Base-by-base conservation (phyloP, 1,284 basidiomycete genomes). In the Leccinum pachyderme region DNA sequence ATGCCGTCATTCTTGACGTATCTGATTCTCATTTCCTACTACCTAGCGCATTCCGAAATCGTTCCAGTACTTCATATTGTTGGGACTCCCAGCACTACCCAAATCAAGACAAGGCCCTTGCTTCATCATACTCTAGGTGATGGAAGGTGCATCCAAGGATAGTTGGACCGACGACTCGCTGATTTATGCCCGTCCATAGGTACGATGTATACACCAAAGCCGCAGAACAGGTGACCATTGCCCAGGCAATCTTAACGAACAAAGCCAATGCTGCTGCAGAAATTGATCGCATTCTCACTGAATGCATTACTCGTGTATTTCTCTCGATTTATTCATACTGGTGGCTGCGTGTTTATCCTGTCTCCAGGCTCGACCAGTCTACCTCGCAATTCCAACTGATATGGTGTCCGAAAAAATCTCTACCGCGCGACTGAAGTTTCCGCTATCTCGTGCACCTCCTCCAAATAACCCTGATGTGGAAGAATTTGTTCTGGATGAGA, bases 21-120 rank as follows among this genome's bases (percentile, higher is more conserved):
- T 45, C 12, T 1, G 47, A n/a, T 8, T 37, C 55, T 53, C 15
- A 57, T 33, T 11, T n/a, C 5, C 15, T 5, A 56, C 15, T 5
- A 56, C 55, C 49, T 35, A 87, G 88, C 89, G 4, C 87, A 83
- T 72, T 87, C 91, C 27, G 95, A 98, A 73, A 89, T 93, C 75
- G 85, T 98, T 5, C 95, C 95, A 7, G 82, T 98, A 4, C 79
- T 98, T 6, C 95, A 98, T 69, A 83, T 98, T 48, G 95, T 90
- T 49, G 95, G 95, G 55, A 85, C 86, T 1, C 95, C 95, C 0
- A 89, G 83, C 60, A 91, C 88, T 2, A 63, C 74, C 12, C 85
- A 92, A 60, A 86, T 91, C 63, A 86, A 82, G 71, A 77, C 70
- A 43, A 86, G 77, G 67, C 88, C 80, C 45, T 79, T 90, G 70